Conservation (phyloP, 192 early-diverging fungal species). For the Podila horticola region DNA sequence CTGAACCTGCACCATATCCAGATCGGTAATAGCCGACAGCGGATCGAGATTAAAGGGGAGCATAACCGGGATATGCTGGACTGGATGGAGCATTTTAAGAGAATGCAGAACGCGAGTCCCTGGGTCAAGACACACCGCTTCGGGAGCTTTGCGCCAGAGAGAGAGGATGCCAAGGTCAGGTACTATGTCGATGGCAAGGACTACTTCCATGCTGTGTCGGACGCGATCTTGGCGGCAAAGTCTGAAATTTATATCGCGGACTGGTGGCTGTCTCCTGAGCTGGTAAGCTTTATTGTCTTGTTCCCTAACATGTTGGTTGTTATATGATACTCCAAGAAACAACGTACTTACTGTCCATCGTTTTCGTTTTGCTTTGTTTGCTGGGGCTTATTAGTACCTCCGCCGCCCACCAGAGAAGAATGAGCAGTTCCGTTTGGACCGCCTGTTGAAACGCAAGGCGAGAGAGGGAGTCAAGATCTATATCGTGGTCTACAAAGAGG, state of each 20-base stretch:
- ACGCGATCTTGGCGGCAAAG: conserved; percentile 76
- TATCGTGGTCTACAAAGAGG: conserved; percentile 87
- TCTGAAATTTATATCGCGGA: conserved; percentile 77
- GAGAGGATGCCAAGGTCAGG: conserved; percentile 68
- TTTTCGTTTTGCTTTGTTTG: background rate
- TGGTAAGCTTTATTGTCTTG: conserved; percentile 42
- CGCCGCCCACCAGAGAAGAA: conserved; percentile 75
- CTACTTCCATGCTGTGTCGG: conserved; percentile 78
- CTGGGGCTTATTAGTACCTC: conserved; percentile 59
- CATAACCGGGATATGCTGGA: conserved; percentile 68
- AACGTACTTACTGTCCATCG: no score
- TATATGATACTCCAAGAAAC: no score
- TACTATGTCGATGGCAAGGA: conserved; percentile 83
- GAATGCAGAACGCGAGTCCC: conserved; percentile 64
- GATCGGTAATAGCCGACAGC: conserved; percentile 62
- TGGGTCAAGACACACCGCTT: conserved; percentile 75
- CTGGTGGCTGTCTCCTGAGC: conserved; percentile 89
- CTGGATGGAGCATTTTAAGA: conserved; percentile 66
- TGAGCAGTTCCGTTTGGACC: conserved; percentile 80
- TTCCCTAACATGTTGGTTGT: background rate
- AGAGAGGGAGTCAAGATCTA: conserved; percentile 86
- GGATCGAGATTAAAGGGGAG: conserved; percentile 73
- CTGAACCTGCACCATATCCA: conserved; percentile 65
- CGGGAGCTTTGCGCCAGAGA: conserved; percentile 80
- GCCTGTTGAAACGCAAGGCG: conserved; percentile 81